Conservation (phyloP, 2,329 filamentous ascomycete genomes). For the Aspergillus melleus region DNA sequence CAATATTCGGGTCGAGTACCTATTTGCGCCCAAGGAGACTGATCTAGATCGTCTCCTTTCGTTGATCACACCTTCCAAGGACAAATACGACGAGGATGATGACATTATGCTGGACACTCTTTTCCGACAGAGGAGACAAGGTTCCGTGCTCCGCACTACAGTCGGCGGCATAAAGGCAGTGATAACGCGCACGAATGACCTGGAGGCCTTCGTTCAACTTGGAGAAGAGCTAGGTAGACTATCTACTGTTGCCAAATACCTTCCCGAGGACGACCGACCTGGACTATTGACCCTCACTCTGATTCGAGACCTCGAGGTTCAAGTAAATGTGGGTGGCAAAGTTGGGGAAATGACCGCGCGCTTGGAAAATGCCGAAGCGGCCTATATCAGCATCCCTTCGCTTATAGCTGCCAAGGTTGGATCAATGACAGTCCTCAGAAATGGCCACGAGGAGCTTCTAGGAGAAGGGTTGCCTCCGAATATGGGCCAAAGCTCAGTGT, state of each 20-base stretch:
- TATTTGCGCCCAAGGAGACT: conserved; percentile 69
- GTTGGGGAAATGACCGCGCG: conserved; percentile 65
- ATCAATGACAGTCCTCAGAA: conserved; percentile 62
- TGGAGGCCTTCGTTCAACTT: conserved; percentile 69
- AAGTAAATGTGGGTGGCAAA: conserved; percentile 64
- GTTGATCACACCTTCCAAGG: conserved; percentile 86
- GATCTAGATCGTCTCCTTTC: conserved; percentile 82
- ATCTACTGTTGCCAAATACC: conserved; percentile 86
- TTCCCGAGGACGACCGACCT: conserved; percentile 92
- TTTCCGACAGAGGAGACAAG: conserved; percentile 80
- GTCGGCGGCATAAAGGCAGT: conserved; percentile 64
- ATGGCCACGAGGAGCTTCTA: conserved; percentile 69
- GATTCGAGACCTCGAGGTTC: conserved; percentile 63
- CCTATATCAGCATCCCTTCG: conserved; percentile 81
- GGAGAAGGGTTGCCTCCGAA: conserved; percentile 55
- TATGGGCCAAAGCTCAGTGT: conserved; percentile 14
- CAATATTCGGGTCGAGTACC: conserved; percentile 70
- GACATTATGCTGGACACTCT: conserved; percentile 95
- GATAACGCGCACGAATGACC: conserved; percentile 63
- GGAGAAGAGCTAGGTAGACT: conserved; percentile 78
- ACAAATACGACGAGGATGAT: conserved; percentile 84
- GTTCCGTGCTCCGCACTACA: conserved; percentile 72
- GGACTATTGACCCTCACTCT: conserved; percentile 75
- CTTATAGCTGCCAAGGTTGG: conserved; percentile 76
- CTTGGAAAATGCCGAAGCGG: conserved; percentile 66